Conservation (phyloP, 495 filamentous ascomycete genomes). For the Penicillium longicatenatum region DNA sequence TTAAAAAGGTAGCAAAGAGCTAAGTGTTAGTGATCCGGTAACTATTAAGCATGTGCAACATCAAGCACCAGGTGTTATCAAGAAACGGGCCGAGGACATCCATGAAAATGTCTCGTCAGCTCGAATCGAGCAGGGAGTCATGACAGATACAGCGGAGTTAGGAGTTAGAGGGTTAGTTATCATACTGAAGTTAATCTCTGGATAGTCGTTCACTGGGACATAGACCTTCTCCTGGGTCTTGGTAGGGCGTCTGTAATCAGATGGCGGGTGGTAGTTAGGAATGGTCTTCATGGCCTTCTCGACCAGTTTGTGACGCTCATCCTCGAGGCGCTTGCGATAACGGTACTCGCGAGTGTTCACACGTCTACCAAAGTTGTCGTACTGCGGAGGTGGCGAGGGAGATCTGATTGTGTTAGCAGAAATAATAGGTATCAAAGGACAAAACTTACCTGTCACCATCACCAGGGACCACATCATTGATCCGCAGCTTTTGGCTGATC, state of each 20-base stretch:
- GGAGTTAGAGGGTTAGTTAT: slow-evolving; percentile 98
- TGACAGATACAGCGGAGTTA: slow-evolving; percentile 58
- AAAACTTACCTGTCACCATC: slow-evolving; percentile 84
- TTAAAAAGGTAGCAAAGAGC: slow-evolving; percentile 77
- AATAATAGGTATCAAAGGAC: neutral
- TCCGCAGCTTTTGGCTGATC: slow-evolving; percentile 97
- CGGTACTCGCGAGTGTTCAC: slow-evolving; percentile 97
- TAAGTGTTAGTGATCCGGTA: slow-evolving; percentile 80
- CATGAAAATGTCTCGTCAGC: slow-evolving; percentile 36
- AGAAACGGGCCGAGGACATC: slow-evolving; percentile 51
- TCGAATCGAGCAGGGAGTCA: slow-evolving; percentile 53
- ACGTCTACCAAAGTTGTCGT: slow-evolving; percentile 98
- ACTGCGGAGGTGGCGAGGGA: slow-evolving; percentile 92
- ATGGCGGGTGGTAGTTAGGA: slow-evolving; percentile 95
- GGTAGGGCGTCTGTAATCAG: slow-evolving; percentile 95
- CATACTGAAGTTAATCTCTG: slow-evolving; percentile 99
- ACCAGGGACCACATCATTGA: slow-evolving; percentile 94
- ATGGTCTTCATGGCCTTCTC: slow-evolving; percentile 98
- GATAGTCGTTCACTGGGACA: slow-evolving; percentile 99
- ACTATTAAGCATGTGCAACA: slow-evolving; percentile 41
- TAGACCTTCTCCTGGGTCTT: slow-evolving; percentile 99
- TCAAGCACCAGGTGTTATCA: slow-evolving; percentile 59
- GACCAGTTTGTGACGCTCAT: slow-evolving; percentile 96
- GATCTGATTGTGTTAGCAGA: slow-evolving; percentile 60
- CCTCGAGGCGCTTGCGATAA: slow-evolving; percentile 95